These are phyloP conservation scores for Verticillium tricorpus DNA, from an alignment of 2,329 filamentous ascomycete species.

Conservation along the genomic window DNA sequence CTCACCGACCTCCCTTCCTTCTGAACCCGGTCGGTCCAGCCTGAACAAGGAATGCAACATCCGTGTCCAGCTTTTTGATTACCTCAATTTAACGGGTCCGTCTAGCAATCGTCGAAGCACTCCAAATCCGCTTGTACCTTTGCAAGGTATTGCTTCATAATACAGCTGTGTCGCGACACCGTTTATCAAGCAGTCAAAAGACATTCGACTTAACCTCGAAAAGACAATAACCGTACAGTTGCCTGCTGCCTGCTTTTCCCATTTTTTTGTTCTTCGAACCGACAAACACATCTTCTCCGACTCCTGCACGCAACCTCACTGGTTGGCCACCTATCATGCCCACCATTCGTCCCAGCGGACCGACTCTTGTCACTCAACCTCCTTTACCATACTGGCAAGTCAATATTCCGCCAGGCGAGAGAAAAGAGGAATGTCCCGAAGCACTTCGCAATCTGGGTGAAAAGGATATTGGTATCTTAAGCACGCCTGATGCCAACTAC, in stretches of 20 bases:
- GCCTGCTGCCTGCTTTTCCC: too few species aligned
- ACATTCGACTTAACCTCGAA: too few species aligned
- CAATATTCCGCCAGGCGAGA: constrained; percentile 63
- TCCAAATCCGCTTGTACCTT: neutral
- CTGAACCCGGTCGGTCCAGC: neutral
- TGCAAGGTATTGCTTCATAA: too few species aligned
- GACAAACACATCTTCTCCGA: neutral
- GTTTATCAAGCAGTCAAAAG: neutral
- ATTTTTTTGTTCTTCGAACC: neutral
- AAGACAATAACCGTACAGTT: too few species aligned
- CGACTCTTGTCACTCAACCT: neutral
- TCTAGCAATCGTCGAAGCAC: neutral
- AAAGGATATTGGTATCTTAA: constrained; percentile 68
- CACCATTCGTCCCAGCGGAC: neutral
- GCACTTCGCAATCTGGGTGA: constrained; percentile 59
- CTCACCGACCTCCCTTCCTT: neutral
- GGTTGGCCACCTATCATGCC: neutral
- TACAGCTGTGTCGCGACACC: neutral
- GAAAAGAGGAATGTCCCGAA: constrained; percentile 64
- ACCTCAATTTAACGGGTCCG: neutral
- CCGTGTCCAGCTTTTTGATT: neutral
- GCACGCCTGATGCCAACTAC: constrained; percentile 66
- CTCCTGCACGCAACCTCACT: neutral
- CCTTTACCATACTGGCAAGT: constrained; percentile 71
- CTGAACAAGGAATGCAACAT: neutral